Evolutionary conservation across 2,329 filamentous ascomycete species (phyloP).

Genomic region (Venturia aucupariae): DNA sequence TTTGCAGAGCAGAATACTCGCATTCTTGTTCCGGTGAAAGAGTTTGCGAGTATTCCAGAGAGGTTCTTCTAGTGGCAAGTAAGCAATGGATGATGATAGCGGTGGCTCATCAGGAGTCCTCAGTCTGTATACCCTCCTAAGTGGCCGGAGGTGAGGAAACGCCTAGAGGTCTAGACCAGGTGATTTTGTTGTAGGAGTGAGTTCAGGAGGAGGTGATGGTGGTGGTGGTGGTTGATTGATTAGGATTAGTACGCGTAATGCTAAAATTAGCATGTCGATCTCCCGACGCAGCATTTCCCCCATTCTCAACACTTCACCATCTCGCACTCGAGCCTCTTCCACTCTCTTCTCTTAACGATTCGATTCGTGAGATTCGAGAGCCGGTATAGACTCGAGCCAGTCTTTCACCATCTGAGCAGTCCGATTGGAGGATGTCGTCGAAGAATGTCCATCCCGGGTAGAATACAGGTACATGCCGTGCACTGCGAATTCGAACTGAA

Average conservation of each 20-base stretch:
- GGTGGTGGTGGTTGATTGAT: neutral
- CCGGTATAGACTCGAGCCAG: neutral
- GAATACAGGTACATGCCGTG: too few species aligned
- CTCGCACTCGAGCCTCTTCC: too few species aligned
- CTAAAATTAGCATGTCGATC: neutral
- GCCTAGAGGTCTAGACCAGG: neutral
- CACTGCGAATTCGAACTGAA: neutral
- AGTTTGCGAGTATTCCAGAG: neutral
- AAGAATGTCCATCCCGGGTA: neutral
- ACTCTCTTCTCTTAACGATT: neutral
- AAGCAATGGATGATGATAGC: neutral
- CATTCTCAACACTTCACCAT: neutral
- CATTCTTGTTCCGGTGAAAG: neutral
- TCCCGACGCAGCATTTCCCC: neutral
- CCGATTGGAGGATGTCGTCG: neutral
- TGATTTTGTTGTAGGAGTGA: neutral
- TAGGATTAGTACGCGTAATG: neutral
- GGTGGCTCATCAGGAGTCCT: neutral
- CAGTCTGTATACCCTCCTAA: neutral
- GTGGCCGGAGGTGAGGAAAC: neutral
- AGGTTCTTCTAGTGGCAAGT: neutral
- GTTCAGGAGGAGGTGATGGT: neutral
- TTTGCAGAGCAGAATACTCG: neutral
- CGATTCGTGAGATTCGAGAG: too few species aligned
- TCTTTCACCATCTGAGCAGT: neutral